Base-by-base conservation (phyloP, 441 rosid species). In the Brassica balearica region DNA sequence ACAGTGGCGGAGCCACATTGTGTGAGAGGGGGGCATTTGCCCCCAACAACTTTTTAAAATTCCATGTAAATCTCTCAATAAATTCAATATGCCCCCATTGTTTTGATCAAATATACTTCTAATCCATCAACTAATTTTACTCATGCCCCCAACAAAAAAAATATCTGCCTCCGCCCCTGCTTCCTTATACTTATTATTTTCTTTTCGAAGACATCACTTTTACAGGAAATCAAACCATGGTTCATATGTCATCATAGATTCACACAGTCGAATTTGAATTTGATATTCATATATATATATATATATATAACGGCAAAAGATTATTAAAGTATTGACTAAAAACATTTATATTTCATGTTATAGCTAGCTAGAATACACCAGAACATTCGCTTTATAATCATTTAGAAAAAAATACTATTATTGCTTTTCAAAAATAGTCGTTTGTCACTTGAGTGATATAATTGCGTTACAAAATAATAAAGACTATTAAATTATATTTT, bases 381-480 rank as follows among this genome's bases (percentile, higher is more conserved):
- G 4, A 27, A 62, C 29, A 27, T 1, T 27, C 5, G 55, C 51
- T 17, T 17, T 32, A 8, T 10, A 29, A 29, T 53, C 29, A 9
- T 56, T 6, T 1, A 2, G 8, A 29, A 2, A 48, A 48, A 12
- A n/a, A 12, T 5, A 48, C 1, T 46, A n/a, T 25, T n/a, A 10
- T 41, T 41, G 41, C 41, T 32, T 1, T 27, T 15, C 1, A 9
- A 69, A 53, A 29, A 34, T n/a, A 34, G 65, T 19, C 38, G 14
- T 38, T 41, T 41, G 5, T 17, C 72, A 17, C 1, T 10, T 8
- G 63, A 59, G 22, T 15, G 25, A 9, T 19, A 9, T 1, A 15
- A 68, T 0, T 56, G 60, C n/a, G 62, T 69, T 68, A 9, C 43
- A 69, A 29, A 69, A 53, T 55, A n/a, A 61, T 43, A 43, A 29